Percentiles rank a stretch among this genome's conserved stretches.
Evolutionary conservation across 306 rosid genomes (phyloP).

Genomic region (Oemleria cerasiformis): DNA sequence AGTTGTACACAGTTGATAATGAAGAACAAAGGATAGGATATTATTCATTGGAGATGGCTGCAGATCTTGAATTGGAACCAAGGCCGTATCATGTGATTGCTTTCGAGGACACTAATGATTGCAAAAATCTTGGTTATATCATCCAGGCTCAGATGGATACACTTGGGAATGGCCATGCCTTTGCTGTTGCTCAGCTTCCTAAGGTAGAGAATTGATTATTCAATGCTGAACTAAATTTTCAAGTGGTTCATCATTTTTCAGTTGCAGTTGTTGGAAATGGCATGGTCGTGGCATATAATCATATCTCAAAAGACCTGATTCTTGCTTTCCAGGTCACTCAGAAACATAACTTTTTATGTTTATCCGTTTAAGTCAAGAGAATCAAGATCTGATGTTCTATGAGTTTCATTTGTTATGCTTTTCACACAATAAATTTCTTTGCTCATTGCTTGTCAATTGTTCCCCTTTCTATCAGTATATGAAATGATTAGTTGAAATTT

Average conservation of each 20-base stretch:
- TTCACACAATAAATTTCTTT: background rate
- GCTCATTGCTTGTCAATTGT: background rate
- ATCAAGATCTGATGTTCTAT: background rate
- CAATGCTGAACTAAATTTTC: slow-evolving; percentile 4
- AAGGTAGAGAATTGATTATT: slow-evolving; percentile 47
- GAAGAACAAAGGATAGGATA: slow-evolving; percentile 77
- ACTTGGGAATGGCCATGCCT: slow-evolving; percentile 76
- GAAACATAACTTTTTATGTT: background rate
- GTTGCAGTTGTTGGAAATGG: slow-evolving; percentile 12
- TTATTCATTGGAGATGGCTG: slow-evolving; percentile 95
- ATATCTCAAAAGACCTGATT: background rate
- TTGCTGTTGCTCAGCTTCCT: slow-evolving; percentile 85
- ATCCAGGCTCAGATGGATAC: slow-evolving; percentile 89
- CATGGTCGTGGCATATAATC: background rate
- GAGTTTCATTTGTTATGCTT: background rate
- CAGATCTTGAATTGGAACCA: slow-evolving; percentile 90
- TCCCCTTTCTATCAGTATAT: background rate
- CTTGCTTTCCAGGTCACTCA: background rate
- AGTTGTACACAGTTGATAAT: slow-evolving; percentile 61
- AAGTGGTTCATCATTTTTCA: slow-evolving; percentile 13
- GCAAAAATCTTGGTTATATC: slow-evolving; percentile 84
- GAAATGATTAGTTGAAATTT: no score
- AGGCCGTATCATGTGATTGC: slow-evolving; percentile 86
- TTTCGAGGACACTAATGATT: slow-evolving; percentile 77
- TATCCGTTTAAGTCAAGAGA: slow-evolving; percentile 1